phyloP scores from a whole-genome alignment of 768 basidiomycete species.

The Erythrobasidium yunnanense region DNA sequence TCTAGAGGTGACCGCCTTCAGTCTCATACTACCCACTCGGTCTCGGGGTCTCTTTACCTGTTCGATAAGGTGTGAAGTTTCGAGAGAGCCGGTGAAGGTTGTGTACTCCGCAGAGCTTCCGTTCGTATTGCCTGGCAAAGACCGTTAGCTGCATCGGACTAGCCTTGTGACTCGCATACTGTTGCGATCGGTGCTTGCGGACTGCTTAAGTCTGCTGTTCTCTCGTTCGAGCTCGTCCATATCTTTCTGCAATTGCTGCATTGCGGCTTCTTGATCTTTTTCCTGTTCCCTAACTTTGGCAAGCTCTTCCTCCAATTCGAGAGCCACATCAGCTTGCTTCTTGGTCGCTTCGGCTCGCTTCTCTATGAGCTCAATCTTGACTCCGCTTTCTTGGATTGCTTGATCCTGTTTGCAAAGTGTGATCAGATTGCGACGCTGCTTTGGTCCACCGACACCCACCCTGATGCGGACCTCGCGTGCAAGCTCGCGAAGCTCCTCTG shows the following conservation, averaged over 20 bases:
- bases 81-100: constrained; percentile 65
- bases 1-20: constrained; percentile 45
- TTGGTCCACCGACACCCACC: constrained; percentile 33
- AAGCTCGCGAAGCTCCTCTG: constrained; percentile 80
- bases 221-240: constrained; percentile 78
- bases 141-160: constrained; percentile 7
- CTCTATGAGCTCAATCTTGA: constrained; percentile 93
- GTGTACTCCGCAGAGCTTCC: constrained; percentile 55
- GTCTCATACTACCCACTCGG: not conserved
- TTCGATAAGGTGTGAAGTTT: constrained; percentile 76
- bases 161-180: constrained; percentile 43
- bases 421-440: too few relatives aligned
- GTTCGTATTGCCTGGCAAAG: too few relatives aligned
- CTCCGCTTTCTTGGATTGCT: constrained; percentile 69
- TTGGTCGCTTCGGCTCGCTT: constrained; percentile 80
- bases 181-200: constrained; percentile 58
- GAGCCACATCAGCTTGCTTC: constrained; percentile 66
- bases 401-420: too few relatives aligned
- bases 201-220: constrained; percentile 66
- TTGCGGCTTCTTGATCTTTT: constrained; percentile 77
- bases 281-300: constrained; percentile 76
- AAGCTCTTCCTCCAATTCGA: constrained; percentile 68
- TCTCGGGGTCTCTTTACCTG: constrained; percentile 50
- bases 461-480: constrained; percentile 63
- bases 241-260: constrained; percentile 84